Conservation (phyloP, 2,329 filamentous ascomycete species). For the Pezicula neosporulosa region DNA sequence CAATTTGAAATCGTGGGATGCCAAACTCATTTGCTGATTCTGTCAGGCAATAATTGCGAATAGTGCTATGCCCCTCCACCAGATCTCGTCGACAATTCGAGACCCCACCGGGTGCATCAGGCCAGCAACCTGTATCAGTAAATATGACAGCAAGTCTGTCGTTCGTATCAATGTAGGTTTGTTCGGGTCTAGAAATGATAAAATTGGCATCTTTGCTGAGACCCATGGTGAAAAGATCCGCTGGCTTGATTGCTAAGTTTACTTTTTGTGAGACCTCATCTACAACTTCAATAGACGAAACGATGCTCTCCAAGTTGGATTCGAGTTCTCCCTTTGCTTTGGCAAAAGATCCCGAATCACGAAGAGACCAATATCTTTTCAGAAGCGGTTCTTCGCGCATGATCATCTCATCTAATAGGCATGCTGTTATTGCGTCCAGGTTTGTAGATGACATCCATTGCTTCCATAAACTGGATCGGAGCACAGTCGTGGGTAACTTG, state of each 20-base stretch:
- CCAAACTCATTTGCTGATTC: constrained; percentile 54
- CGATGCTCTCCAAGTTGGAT: constrained; percentile 31
- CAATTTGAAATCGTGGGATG: constrained; percentile 51
- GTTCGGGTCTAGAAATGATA: constrained; percentile 34
- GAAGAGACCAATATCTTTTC: constrained; percentile 34
- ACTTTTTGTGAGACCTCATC: constrained; percentile 35
- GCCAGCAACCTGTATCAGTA: constrained; percentile 46
- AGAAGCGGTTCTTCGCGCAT: constrained; percentile 33
- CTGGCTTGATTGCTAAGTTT: constrained; percentile 34
- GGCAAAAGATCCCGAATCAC: constrained; percentile 35
- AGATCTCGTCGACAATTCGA: constrained; percentile 52
- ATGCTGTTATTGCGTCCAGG: constrained; percentile 44
- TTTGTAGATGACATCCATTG: constrained; percentile 42
- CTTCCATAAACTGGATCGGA: constrained; percentile 47
- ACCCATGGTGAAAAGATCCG: constrained; percentile 39
- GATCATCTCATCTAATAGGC: constrained; percentile 42
- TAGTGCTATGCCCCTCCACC: constrained; percentile 48
- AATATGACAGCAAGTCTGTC: constrained; percentile 48
- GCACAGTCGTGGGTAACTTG: constrained; percentile 40
- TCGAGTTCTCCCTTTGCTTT: constrained; percentile 40
- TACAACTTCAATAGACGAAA: constrained; percentile 34
- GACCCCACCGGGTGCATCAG: constrained; percentile 49
- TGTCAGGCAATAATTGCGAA: constrained; percentile 51
- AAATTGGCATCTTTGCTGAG: constrained; percentile 37
- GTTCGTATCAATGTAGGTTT: constrained; percentile 42